Evolutionary conservation across 768 basidiomycete genomes (phyloP), one percentile per base, ranked within the genome.

Genomic region (Mycena haematopus): DNA sequence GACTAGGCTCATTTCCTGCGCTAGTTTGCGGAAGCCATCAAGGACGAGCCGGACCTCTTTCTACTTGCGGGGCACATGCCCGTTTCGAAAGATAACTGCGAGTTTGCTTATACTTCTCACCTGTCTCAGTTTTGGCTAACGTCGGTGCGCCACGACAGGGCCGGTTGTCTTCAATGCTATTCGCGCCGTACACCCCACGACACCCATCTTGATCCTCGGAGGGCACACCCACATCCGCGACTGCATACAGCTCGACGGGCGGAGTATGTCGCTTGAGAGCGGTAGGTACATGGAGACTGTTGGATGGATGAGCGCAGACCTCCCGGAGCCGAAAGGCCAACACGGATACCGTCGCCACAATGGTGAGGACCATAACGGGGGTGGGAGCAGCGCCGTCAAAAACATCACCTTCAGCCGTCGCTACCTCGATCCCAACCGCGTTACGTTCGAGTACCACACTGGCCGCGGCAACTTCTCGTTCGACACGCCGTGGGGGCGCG

Each of bases 281-380:
- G 91, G 95, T 19, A 80, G 93, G 24, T 96, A 96, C 72, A 91
- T 96, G 89, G 95, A 97, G 76, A 97, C 95, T 11, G 79, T 96
- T 56, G 93, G 88, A 10, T 93, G 87, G 85, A 76, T 91, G 79
- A 88, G 91, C 88, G 68, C 44, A 80, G 73, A 46, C 17, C 50
- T 44, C 45, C 51, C 54, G 40, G 27, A 31, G 14, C 52, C 47
- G 11, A 50, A 53, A 22, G 42, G n/a, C 29, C 57, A 63, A 29
- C 22, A 22, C 14, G 40, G 40, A 8, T n/a, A 19, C 17, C 36
- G 54, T 17, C 52, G 58, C n/a, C n/a, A n/a, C n/a, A n/a, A n/a
- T n/a, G 58, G 58, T 22, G 63, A 54, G 25, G 62, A 56, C 58
- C 49, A 61, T n/a, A n/a, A n/a, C n/a, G n/a, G n/a, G n/a, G 29